Conservation (phyloP, 208 protist genomes). For the Trypanosoma lewisi region DNA sequence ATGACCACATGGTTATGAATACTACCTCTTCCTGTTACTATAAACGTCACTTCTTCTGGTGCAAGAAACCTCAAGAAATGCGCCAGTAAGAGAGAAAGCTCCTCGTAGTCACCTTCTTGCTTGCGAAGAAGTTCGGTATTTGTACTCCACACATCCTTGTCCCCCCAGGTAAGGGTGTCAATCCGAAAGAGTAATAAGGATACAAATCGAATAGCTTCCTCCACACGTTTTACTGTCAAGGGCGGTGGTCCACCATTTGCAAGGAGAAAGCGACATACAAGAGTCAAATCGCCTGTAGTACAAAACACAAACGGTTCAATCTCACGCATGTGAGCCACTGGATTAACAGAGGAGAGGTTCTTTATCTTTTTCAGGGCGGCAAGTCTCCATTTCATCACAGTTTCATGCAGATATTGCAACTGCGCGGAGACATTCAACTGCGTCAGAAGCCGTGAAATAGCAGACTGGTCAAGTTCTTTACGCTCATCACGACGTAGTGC, state of each 20-base stretch:
- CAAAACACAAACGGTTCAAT: slow-evolving; percentile 76
- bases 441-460: slow-evolving; percentile 35
- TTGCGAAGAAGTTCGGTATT: slow-evolving; percentile 68
- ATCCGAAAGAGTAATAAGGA: slow-evolving; percentile 61
- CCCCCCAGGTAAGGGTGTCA: slow-evolving; percentile 59
- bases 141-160: slow-evolving; percentile 73
- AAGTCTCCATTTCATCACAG: slow-evolving; percentile 57
- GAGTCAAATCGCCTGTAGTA: slow-evolving; percentile 66
- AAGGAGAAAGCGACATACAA: slow-evolving; percentile 73
- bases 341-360: slow-evolving; percentile 53
- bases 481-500: slow-evolving; percentile 52
- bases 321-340: slow-evolving; percentile 44
- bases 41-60: slow-evolving; percentile 51
- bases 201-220: slow-evolving; percentile 79
- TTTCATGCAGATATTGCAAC: slow-evolving; percentile 61
- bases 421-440: slow-evolving; percentile 52
- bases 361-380: slow-evolving; percentile 37
- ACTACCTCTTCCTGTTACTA: slow-evolving; percentile 54
- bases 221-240: slow-evolving; percentile 41
- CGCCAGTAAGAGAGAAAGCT: slow-evolving; percentile 72
- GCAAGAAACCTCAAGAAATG: slow-evolving; percentile 72
- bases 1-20: slow-evolving; percentile 61
- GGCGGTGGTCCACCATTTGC: slow-evolving; percentile 61
- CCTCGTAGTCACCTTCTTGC: slow-evolving; percentile 68
- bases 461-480: slow-evolving; percentile 26